Conservation (phyloP, 23 red algal genomes). For the Gracilaria gracilis region DNA sequence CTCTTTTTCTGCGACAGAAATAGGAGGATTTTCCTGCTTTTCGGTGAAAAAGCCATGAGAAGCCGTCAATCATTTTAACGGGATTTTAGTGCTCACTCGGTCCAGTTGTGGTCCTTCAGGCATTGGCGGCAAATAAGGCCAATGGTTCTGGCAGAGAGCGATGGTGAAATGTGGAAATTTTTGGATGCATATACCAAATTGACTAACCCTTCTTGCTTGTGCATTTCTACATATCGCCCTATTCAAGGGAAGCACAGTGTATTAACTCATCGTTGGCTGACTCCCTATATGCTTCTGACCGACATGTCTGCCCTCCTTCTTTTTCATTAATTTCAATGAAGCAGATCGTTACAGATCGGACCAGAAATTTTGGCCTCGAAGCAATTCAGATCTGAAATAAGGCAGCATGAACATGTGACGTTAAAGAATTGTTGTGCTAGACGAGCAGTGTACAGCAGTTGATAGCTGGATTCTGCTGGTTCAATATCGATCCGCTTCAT, state of each 20-base stretch:
- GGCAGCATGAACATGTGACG: background rate
- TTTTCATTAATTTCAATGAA: background rate
- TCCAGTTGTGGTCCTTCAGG: background rate
- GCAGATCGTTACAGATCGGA: background rate
- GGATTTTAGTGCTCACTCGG: background rate
- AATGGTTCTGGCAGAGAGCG: no score
- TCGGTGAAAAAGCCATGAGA: background rate
- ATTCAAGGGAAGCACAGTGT: background rate
- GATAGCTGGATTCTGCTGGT: background rate
- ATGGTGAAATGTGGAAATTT: background rate
- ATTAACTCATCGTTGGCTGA: background rate
- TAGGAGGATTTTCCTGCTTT: background rate
- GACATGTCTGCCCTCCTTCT: background rate
- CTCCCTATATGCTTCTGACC: background rate
- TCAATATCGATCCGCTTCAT: background rate
- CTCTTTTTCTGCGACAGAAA: background rate
- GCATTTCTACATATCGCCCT: background rate
- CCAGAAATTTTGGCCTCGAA: background rate
- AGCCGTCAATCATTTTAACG: background rate
- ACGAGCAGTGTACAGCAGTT: constrained; percentile 2
- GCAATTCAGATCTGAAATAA: background rate
- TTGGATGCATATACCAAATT: background rate
- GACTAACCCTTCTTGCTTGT: background rate
- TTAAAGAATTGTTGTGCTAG: background rate
- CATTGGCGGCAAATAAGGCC: constrained; percentile 27